phyloP scores from a whole-genome alignment of 371 early-diverging fungal genomes.

The Mucor ambiguus region DNA sequence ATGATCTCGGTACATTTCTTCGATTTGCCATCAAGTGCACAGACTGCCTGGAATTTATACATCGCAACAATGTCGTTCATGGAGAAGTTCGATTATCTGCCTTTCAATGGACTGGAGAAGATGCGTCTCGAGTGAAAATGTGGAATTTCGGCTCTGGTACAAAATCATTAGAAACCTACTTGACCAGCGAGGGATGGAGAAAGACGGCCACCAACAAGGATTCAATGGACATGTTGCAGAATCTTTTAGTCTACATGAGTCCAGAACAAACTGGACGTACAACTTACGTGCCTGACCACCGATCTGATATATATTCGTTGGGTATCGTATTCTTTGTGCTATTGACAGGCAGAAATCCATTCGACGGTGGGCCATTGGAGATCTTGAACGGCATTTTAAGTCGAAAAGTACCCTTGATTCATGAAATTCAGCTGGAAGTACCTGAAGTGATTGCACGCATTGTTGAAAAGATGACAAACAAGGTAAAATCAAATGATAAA shows the following conservation, averaged over 20 bases:
- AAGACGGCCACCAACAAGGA: constrained; percentile 41
- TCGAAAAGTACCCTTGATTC: constrained; percentile 44
- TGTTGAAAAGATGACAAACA: constrained; percentile 60
- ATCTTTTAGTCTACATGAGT: constrained; percentile 41
- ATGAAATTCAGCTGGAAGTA: constrained; percentile 52
- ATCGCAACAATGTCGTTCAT: constrained; percentile 43
- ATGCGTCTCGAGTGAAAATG: constrained; percentile 35
- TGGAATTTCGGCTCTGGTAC: constrained; percentile 44
- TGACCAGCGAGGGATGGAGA: constrained; percentile 51
- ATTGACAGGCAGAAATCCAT: constrained; percentile 54
- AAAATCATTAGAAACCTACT: constrained; percentile 36
- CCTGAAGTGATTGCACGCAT: constrained; percentile 50
- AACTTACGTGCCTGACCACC: constrained; percentile 57
- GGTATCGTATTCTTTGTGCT: constrained; percentile 57
- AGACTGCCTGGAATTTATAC: constrained; percentile 48
- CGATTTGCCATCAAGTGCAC: constrained; percentile 49
- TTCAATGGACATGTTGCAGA: constrained; percentile 28
- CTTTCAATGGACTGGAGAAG: constrained; percentile 46
- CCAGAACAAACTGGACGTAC: constrained; percentile 64
- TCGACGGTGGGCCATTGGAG: constrained; percentile 56
- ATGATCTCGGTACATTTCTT: constrained; percentile 47
- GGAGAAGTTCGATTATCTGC: constrained; percentile 44
- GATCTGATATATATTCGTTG: constrained; percentile 59
- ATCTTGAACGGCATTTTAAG: constrained; percentile 57
- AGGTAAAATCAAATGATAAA: constrained; percentile 29